These are phyloP conservation scores for Spiraea crenata DNA, from an alignment of 331 rosid genomes.

Conservation along the genomic window DNA sequence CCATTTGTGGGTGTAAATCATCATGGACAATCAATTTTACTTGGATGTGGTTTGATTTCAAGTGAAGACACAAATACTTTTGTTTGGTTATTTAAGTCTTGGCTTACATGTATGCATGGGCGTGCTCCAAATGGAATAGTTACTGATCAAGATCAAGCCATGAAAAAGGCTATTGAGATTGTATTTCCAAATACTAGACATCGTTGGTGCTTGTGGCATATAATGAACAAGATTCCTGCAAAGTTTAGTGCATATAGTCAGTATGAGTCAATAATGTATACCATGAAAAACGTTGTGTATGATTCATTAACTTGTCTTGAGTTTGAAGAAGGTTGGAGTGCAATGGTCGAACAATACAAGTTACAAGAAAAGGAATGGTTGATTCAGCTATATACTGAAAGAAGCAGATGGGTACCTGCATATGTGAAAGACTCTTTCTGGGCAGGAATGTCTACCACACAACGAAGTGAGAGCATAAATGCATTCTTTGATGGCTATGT, in stretches of 20 bases:
- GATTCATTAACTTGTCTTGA: not conserved
- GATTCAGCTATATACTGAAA: not conserved
- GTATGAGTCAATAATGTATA: not conserved
- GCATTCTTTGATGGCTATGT: conserved; percentile 10
- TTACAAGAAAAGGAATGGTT: not conserved
- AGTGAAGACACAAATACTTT: not conserved
- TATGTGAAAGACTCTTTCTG: conserved; percentile 8
- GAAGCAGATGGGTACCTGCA: not conserved
- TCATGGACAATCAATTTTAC: conserved; percentile 1
- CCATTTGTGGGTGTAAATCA: not conserved
- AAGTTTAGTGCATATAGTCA: conserved; percentile 3
- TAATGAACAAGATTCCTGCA: conserved; percentile 19
- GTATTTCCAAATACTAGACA: not conserved
- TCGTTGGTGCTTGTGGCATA: conserved; percentile 17
- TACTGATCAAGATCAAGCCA: not conserved
- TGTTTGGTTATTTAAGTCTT: not conserved
- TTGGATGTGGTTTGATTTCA: conserved; percentile 2
- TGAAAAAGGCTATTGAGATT: not conserved
- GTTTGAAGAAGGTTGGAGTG: conserved; percentile 2
- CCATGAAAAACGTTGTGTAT: not conserved
- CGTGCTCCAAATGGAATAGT: not conserved
- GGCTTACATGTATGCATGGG: not conserved
- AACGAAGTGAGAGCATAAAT: conserved; percentile 9
- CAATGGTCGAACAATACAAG: not conserved
- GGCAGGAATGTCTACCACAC: conserved; percentile 18